Evolutionary conservation across 2,329 filamentous ascomycete genomes (phyloP), one percentile per base, ranked within the genome.

Genomic region (Dichotomopilus funicola): DNA sequence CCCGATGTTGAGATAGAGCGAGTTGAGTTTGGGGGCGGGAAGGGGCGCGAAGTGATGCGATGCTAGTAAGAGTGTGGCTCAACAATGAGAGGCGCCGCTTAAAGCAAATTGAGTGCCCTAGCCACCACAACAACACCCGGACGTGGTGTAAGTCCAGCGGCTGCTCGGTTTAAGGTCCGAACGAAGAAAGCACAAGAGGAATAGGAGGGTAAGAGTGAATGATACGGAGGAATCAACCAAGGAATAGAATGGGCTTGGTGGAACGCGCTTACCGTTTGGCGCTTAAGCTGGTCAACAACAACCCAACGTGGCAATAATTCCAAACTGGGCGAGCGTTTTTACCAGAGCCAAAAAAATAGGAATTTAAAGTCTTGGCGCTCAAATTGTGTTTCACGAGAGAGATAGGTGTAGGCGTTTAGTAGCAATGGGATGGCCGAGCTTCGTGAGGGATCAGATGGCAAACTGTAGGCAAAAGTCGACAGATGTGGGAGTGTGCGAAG

Each of bases 231-330:
- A 49, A 19, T 34, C 31, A 36, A 35, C 9, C 4, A 46, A 48
- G 36, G 49, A 45, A 27, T 27, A 27, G 19, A 27, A 27, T 27
- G 19, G 19, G 19, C 19, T 27, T 27, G 19, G 50, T 45, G 53
- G 40, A 41, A 56, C 38, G 50, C 42, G 51, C 55, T 51, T 54
- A 54, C 55, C 46, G 13, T 36, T 46, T 47, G 42, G 50, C 46
- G 42, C 38, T 54, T 27, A 27, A 27, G 19, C 19, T 27, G 19
- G 19, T 27, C 19, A 27, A 27, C 49, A 46, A 58, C 31, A 50
- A 37, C 46, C 55, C 55, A 57, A 57, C 56, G 56, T 55, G 53
- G 50, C 53, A 55, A 55, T 34, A 44, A 38, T 44, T 40, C 36
- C 37, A 34, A 52, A 40, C 36, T 50, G 40, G 41, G 33, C 36